These are phyloP conservation scores for Blastomyces parvus DNA, from an alignment of 2,329 filamentous ascomycete genomes.

Conservation along the genomic window DNA sequence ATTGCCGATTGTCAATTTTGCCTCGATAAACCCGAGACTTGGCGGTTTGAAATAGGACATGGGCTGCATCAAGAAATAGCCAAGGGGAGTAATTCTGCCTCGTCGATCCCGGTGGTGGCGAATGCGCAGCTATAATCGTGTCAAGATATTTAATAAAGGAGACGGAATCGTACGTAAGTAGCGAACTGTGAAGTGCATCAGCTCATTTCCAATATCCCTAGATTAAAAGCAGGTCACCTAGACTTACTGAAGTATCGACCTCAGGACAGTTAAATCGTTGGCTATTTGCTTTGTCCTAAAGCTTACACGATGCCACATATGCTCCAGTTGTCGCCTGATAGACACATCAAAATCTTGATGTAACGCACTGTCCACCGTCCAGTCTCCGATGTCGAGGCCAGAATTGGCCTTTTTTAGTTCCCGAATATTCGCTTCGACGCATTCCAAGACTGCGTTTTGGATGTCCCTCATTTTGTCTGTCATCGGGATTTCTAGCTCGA, in stretches of 20 bases:
- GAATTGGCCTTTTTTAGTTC: slow-evolving; percentile 87
- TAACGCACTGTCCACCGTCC: slow-evolving; percentile 87
- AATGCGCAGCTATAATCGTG: slow-evolving; percentile 83
- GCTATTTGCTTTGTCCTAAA: slow-evolving; percentile 95
- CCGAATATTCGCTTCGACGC: slow-evolving; percentile 86
- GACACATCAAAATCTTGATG: slow-evolving; percentile 87
- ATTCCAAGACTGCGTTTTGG: slow-evolving; percentile 89
- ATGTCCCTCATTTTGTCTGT: slow-evolving; percentile 88
- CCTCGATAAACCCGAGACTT: slow-evolving; percentile 78
- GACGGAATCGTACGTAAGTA: slow-evolving; percentile 81
- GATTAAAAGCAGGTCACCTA: background rate
- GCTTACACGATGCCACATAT: slow-evolving; percentile 93
- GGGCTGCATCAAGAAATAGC: slow-evolving; percentile 90
- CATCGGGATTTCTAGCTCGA: slow-evolving; percentile 94
- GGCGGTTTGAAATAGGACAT: slow-evolving; percentile 86
- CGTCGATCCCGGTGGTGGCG: slow-evolving; percentile 76
- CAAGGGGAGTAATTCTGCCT: slow-evolving; percentile 86
- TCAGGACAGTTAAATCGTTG: slow-evolving; percentile 72
- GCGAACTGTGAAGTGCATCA: slow-evolving; percentile 34
- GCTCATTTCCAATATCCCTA: slow-evolving; percentile 7
- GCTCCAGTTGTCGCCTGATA: slow-evolving; percentile 80
- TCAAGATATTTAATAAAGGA: slow-evolving; percentile 89
- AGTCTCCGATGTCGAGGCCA: slow-evolving; percentile 90
- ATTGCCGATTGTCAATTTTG: slow-evolving; percentile 50
- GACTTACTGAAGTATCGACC: slow-evolving; percentile 64